These are phyloP conservation scores for Ascochyta viciae-villosae DNA, from an alignment of 2,329 filamentous ascomycete species.

Conservation along the genomic window DNA sequence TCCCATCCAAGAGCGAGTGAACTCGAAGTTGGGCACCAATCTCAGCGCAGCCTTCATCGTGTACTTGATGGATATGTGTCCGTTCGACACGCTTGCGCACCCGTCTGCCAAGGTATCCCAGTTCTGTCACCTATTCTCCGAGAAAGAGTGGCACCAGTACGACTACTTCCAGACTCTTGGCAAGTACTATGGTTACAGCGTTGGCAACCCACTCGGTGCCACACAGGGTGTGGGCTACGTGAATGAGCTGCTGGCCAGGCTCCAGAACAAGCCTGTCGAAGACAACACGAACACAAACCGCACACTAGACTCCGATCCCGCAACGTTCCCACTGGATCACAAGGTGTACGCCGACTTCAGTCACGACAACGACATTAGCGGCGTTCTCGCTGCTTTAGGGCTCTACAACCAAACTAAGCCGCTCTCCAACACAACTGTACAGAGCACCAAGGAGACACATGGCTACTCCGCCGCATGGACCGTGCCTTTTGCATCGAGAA, in stretches of 20 bases:
- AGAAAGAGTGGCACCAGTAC: slow-evolving; percentile 77
- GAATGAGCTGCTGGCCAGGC: slow-evolving; percentile 84
- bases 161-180: slow-evolving; percentile 80
- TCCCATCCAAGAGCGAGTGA: slow-evolving; percentile 72
- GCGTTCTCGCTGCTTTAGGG: slow-evolving; percentile 77
- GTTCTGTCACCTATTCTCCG: slow-evolving; percentile 79
- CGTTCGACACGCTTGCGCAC: slow-evolving; percentile 76
- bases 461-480: slow-evolving; percentile 80
- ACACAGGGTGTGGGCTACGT: slow-evolving; percentile 87
- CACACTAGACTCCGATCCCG: slow-evolving; percentile 72
- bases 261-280: slow-evolving; percentile 72
- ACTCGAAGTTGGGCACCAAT: slow-evolving; percentile 72
- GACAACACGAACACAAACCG: slow-evolving; percentile 79
- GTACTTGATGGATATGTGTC: slow-evolving; percentile 86
- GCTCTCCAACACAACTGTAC: slow-evolving; percentile 54
- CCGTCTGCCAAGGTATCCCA: slow-evolving; percentile 63
- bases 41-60: slow-evolving; percentile 69
- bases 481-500: slow-evolving; percentile 80
- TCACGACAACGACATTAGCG: slow-evolving; percentile 87
- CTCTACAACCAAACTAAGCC: slow-evolving; percentile 72
- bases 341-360: slow-evolving; percentile 86
- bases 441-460: slow-evolving; percentile 60
- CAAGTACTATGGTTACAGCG: slow-evolving; percentile 84
- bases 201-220: slow-evolving; percentile 78
- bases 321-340: slow-evolving; percentile 74